A percentile compares a stretch with the other conserved stretches of the same genome.
These are phyloP conservation scores for Aspergillus saccharolyticus DNA, from an alignment of 495 filamentous ascomycete genomes.

Conservation along the genomic window DNA sequence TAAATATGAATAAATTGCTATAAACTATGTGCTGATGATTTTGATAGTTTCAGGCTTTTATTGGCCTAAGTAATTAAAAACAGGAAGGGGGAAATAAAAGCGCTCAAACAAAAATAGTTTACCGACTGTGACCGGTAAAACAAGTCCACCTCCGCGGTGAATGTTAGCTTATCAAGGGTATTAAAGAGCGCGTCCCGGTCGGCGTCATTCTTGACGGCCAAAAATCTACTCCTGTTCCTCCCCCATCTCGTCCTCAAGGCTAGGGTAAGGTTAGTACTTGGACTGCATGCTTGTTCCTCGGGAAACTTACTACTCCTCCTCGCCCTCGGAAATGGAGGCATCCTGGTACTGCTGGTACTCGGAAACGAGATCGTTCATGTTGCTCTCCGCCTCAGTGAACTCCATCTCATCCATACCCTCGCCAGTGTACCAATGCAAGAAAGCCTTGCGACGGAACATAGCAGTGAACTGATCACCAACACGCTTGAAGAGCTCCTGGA, in stretches of 20 bases:
- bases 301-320: conserved; percentile 59
- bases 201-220: conserved; percentile 10
- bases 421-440: conserved; percentile 99
- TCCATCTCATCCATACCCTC: conserved; percentile 99
- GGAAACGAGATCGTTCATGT: conserved; percentile 99
- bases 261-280: conserved; percentile 17
- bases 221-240: conserved; percentile 41
- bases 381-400: conserved; percentile 99
- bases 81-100: conserved; percentile 39
- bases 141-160: conserved; percentile 28
- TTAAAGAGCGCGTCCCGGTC: conserved; percentile 40
- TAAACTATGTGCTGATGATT: conserved; percentile 42
- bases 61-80: conserved; percentile 37
- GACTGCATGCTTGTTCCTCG: neutral
- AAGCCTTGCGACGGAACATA: conserved; percentile 99
- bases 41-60: conserved; percentile 24
- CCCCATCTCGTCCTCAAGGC: conserved; percentile 37
- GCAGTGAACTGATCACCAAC: conserved; percentile 99
- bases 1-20: conserved; percentile 29
- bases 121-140: conserved; percentile 26
- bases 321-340: conserved; percentile 73
- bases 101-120: conserved; percentile 43
- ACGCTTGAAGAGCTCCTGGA: conserved; percentile 99
- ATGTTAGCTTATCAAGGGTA: conserved; percentile 41
- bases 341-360: conserved; percentile 99